Conservation (phyloP, 176 grass and related monocot genomes). For the Olyra latifolia region DNA sequence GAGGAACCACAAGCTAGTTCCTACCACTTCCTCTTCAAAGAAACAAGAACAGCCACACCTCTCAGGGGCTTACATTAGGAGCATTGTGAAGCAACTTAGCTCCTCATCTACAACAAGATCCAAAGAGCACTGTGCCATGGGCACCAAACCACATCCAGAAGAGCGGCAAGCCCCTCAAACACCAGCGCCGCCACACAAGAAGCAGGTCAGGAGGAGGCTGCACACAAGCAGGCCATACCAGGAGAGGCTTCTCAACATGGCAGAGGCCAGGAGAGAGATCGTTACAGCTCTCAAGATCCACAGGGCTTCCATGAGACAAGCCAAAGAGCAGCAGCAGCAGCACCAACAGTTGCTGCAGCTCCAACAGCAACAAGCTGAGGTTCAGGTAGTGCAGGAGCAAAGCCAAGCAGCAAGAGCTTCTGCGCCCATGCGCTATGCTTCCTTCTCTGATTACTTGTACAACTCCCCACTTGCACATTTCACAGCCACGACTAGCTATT, state of each 20-base stretch:
- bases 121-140: constrained; percentile 51
- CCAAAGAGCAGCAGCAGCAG: constrained; percentile 72
- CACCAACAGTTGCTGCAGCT: too few species aligned
- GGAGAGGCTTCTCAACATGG: constrained; percentile 95
- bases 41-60: constrained; percentile 70
- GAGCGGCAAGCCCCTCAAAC: constrained; percentile 18
- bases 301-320: constrained; percentile 89
- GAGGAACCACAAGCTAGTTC: constrained; percentile 65
- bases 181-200: constrained; percentile 57
- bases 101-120: constrained; percentile 58
- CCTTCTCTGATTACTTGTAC: constrained; percentile 50
- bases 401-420: constrained; percentile 28
- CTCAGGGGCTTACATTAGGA: constrained; percentile 89
- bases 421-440: constrained; percentile 34
- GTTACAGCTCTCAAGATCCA: constrained; percentile 90
- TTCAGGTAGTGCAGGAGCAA: constrained; percentile 30
- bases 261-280: constrained; percentile 93
- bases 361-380: constrained; percentile 36
- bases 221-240: constrained; percentile 92
- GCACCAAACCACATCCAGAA: constrained; percentile 44
- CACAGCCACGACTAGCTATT: constrained; percentile 23
- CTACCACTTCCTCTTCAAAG: constrained; percentile 55
- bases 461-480: constrained; percentile 34
- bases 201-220: constrained; percentile 90
- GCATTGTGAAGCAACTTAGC: constrained; percentile 89